Base-by-base conservation (phyloP, 164 flowering plant genomes). In the Taxillus chinensis region DNA sequence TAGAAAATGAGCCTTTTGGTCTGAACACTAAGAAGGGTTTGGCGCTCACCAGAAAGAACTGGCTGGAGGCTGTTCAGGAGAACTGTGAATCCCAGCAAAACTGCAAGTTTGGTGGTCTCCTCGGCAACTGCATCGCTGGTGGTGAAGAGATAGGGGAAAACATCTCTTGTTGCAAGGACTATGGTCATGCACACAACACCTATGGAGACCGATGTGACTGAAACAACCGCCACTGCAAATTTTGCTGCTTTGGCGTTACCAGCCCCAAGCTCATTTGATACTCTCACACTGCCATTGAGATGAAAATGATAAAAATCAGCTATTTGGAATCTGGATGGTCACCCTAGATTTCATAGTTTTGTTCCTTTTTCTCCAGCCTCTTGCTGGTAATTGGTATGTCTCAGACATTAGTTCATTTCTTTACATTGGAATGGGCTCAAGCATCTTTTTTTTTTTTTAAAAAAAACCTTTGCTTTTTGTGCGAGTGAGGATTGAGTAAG, bases 201-300 rank as follows among this genome's bases (percentile, higher is more conserved):
- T n/a, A 79, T 78, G 43, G 67, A 7, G 39, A 83, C 59, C 3
- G 92, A 82, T 15, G 83, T 81, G n/a, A 69, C 50, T 0, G 75
- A 81, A 39, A 79, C 86, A 17, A 86, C 87, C 37, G 52, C 4
- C 41, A 84, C 86, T 2, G 87, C 69, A 46, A 81, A 75, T 72
- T 80, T 86, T 7, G 92, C 92, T 2, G 65, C 66, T 56, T 48
- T 14, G 13, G 68, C 14, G 66, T 84, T 81, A 2, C 87, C 82
- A 7, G 83, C 81, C 71, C 92, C 92, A 50, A 86, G 84, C 66
- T 86, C 92, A 68, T 86, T 86, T 39, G 92, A 86, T 53, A 86
- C 87, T 71, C 89, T 74, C 65, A 84, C 85, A 63, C 86, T 83
- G 79, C 53, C 38, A 17, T 4, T 48, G 5, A n/a, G 5, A 7